Conservation (phyloP, 169 alveolate genomes). For the Cryptosporidium andersoni region DNA sequence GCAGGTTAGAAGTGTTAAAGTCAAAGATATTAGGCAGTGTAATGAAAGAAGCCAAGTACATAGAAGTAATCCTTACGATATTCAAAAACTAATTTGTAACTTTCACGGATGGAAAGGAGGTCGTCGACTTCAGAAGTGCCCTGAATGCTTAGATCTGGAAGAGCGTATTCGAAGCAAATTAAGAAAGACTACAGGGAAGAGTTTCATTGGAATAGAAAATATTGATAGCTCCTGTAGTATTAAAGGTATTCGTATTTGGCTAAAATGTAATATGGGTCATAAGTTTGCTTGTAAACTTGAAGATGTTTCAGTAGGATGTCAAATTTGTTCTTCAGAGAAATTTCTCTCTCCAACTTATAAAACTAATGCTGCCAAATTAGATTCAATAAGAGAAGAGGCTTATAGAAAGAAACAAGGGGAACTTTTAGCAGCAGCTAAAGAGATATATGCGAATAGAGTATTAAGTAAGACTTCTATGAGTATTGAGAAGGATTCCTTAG, state of each 20-base stretch:
- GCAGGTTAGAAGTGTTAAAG: too few species aligned
- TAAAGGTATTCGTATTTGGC: conserved; percentile 60
- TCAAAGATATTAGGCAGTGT: too few species aligned
- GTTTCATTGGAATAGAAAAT: conserved; percentile 20
- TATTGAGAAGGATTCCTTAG: not conserved
- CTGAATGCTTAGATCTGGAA: conserved; percentile 64
- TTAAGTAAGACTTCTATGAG: not conserved
- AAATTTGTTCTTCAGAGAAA: conserved; percentile 64
- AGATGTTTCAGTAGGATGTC: conserved; percentile 50
- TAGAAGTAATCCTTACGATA: too few species aligned
- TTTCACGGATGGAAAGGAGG: conserved; percentile 72
- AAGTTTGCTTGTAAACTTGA: conserved; percentile 36
- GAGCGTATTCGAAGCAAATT: too few species aligned
- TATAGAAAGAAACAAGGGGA: conserved; percentile 66
- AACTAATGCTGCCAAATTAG: conserved; percentile 44
- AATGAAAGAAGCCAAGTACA: too few species aligned
- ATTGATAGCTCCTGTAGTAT: conserved; percentile 24
- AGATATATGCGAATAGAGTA: not conserved
- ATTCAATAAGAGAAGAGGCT: conserved; percentile 49
- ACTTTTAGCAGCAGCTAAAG: conserved; percentile 53
- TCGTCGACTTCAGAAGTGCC: conserved; percentile 35
- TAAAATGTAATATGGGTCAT: conserved; percentile 67
- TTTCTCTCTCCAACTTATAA: conserved; percentile 60
- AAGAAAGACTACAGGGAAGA: conserved; percentile 7
- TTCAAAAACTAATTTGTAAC: not conserved